Percentiles rank a stretch among this genome's conserved stretches.
Evolutionary conservation across 176 grass and related monocot genomes (phyloP).

Genomic region (Metroxylon sagu): DNA sequence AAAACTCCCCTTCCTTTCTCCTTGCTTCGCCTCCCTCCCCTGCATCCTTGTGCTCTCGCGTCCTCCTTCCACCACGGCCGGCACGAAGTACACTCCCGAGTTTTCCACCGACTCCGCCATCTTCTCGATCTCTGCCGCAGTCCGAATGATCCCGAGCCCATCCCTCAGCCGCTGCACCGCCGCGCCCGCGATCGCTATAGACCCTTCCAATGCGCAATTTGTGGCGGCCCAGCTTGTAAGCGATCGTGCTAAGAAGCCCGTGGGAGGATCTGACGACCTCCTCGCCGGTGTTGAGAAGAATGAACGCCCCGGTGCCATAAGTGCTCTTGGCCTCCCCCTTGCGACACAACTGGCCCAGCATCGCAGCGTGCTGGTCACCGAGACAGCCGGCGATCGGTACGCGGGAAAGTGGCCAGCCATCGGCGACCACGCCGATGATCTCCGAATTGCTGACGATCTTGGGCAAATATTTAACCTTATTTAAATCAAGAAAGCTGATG

Average conservation of each 20-base stretch:
- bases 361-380: slow-evolving; percentile 85
- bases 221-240: slow-evolving; percentile 73
- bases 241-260: slow-evolving; percentile 69
- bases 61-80: slow-evolving; percentile 96
- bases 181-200: slow-evolving; percentile 89
- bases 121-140: slow-evolving; percentile 53
- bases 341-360: slow-evolving; percentile 72
- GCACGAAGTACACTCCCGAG: slow-evolving; percentile 87
- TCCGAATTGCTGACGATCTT: slow-evolving; percentile 90
- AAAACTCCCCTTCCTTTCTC: slow-evolving; percentile 44
- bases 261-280: slow-evolving; percentile 52
- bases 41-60: slow-evolving; percentile 82
- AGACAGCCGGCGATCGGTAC: slow-evolving; percentile 60
- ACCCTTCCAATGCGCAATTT: slow-evolving; percentile 88
- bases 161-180: slow-evolving; percentile 90
- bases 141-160: slow-evolving; percentile 51
- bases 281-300: slow-evolving; percentile 84
- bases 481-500: slow-evolving; percentile 58
- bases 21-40: slow-evolving; percentile 45
- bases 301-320: slow-evolving; percentile 86
- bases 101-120: slow-evolving; percentile 50
- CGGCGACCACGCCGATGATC: slow-evolving; percentile 41
- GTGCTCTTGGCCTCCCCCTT: slow-evolving; percentile 96
- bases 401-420: slow-evolving; percentile 54
- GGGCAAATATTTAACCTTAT: no score